phyloP scores from a whole-genome alignment of 1,284 basidiomycete species.

The Ganoderma meredithae region DNA sequence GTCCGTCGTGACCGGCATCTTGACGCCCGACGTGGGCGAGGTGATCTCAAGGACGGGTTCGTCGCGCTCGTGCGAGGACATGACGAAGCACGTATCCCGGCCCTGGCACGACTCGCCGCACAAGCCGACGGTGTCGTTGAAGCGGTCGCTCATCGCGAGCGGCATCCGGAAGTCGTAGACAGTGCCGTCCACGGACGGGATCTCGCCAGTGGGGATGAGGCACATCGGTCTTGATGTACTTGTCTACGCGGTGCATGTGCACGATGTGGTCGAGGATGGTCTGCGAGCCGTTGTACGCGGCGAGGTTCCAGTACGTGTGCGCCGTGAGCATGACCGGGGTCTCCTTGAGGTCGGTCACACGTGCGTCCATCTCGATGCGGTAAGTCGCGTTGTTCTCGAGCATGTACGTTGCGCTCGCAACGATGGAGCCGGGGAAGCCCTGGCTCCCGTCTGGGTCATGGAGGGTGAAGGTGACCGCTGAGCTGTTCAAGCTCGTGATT shows the following conservation, averaged over 20 bases:
- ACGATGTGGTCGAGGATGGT: slow-evolving; percentile 55
- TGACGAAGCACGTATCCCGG: slow-evolving; percentile 10
- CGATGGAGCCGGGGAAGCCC: slow-evolving; percentile 62
- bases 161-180: slow-evolving; percentile 56
- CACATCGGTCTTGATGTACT: slow-evolving; percentile 55
- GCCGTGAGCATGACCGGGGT: slow-evolving; percentile 67
- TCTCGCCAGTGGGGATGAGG: slow-evolving; percentile 57
- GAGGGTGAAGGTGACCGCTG: slow-evolving; percentile 58
- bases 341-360: slow-evolving; percentile 39
- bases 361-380: slow-evolving; percentile 7
- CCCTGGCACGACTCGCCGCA: slow-evolving; percentile 3
- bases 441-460: slow-evolving; percentile 55
- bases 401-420: slow-evolving; percentile 55
- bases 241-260: slow-evolving; percentile 46
- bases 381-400: slow-evolving; percentile 51
- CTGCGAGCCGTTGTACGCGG: slow-evolving; percentile 56
- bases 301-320: slow-evolving; percentile 65
- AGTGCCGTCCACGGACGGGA: slow-evolving; percentile 50
- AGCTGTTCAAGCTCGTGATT: slow-evolving; percentile 46
- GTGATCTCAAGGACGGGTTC: slow-evolving; percentile 5
- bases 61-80: slow-evolving; percentile 1
- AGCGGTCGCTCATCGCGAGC: slow-evolving; percentile 49
- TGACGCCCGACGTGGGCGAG: slow-evolving; percentile 22
- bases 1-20: slow-evolving; percentile 54
- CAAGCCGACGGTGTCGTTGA: slow-evolving; percentile 47